Evolutionary conservation across 805 yeast species (phyloP).

Genomic region (Tetrapisispora nanseiensis): DNA sequence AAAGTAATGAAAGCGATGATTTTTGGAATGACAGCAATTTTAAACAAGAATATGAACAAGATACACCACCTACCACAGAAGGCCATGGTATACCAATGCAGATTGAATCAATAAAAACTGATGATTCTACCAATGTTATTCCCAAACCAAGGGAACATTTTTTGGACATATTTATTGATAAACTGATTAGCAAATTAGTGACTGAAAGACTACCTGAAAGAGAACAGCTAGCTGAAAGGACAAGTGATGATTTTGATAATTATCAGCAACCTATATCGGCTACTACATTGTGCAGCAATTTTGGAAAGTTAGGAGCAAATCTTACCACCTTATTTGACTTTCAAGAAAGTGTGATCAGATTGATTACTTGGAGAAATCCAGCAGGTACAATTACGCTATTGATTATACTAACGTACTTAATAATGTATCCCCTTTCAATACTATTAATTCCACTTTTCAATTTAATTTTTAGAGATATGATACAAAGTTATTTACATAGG

Average conservation of each 20-base stretch:
- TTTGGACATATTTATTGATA: slow-evolving; percentile 48
- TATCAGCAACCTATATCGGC: slow-evolving; percentile 55
- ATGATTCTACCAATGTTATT: not conserved
- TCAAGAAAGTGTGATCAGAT: slow-evolving; percentile 51
- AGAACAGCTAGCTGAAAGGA: slow-evolving; percentile 33
- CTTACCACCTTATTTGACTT: slow-evolving; percentile 47
- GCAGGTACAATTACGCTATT: slow-evolving; percentile 54
- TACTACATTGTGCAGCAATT: slow-evolving; percentile 43
- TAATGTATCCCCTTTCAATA: slow-evolving; percentile 62
- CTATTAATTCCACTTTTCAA: slow-evolving; percentile 52
- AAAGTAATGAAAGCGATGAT: not conserved
- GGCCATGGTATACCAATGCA: not conserved
- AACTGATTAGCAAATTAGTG: slow-evolving; percentile 40
- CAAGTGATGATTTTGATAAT: slow-evolving; percentile 33
- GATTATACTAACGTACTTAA: slow-evolving; percentile 52
- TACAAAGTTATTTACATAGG: slow-evolving; percentile 59
- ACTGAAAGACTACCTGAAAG: slow-evolving; percentile 42
- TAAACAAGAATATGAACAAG: slow-evolving; percentile 2
- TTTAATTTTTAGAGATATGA: slow-evolving; percentile 46
- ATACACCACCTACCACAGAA: not conserved
- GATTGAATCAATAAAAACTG: not conserved
- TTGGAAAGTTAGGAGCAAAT: slow-evolving; percentile 45
- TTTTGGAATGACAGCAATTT: slow-evolving; percentile 4
- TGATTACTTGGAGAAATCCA: slow-evolving; percentile 69
- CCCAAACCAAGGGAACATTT: slow-evolving; percentile 35